phyloP scores from a whole-genome alignment of 352 stramenopile genomes.

The Globisporangium cylindrosporum region DNA sequence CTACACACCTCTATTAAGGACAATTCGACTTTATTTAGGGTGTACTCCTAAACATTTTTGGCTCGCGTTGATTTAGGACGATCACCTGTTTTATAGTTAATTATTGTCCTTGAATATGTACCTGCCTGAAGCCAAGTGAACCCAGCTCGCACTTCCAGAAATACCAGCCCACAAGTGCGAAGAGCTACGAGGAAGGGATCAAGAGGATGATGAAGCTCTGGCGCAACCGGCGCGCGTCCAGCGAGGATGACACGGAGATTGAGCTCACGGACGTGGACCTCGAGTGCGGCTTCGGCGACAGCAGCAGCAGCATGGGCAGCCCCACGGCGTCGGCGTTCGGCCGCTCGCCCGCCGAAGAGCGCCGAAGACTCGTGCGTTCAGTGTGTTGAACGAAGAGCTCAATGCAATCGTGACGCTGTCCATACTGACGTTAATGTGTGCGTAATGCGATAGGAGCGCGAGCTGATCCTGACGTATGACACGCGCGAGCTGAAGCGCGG shows the following conservation, averaged over 20 bases:
- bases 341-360: constrained; percentile 25
- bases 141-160: constrained; percentile 7
- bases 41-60: too few relatives aligned
- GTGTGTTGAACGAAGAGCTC: not conserved
- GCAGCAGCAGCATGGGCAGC: constrained; percentile 7
- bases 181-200: not conserved
- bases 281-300: constrained; percentile 15
- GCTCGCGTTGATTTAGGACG: too few relatives aligned
- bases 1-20: too few relatives aligned
- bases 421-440: not conserved
- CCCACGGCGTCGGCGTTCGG: constrained; percentile 16
- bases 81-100: too few relatives aligned
- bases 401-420: not conserved
- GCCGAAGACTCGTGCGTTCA: constrained; percentile 23
- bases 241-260: constrained; percentile 25
- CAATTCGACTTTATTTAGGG: too few relatives aligned
- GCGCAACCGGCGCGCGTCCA: constrained; percentile 19
- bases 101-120: too few relatives aligned
- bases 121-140: not conserved
- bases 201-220: constrained; percentile 23
- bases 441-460: constrained; percentile 40
- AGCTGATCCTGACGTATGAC: constrained; percentile 67
- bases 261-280: constrained; percentile 23
- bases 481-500: constrained; percentile 57
- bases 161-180: not conserved